Evolutionary conservation across 805 yeast species (phyloP).

Genomic region (Ascoidea asiatica): DNA sequence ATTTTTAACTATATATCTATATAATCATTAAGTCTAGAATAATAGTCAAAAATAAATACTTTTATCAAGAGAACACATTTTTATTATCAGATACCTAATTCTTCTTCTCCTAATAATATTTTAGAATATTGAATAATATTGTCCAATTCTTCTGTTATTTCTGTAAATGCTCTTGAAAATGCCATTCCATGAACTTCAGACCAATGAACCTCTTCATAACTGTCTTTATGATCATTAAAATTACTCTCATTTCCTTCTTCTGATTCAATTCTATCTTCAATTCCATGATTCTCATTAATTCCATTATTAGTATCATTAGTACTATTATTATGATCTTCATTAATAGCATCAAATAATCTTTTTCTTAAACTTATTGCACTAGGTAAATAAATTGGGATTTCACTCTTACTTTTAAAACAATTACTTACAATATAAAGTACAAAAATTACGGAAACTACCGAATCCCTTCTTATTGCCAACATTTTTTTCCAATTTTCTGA

Average conservation of each 20-base stretch:
- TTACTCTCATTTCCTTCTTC: conserved; percentile 2
- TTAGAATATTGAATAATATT: conserved; percentile 23
- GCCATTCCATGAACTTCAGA: conserved; percentile 35
- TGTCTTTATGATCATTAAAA: not conserved
- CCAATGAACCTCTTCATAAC: conserved; percentile 25
- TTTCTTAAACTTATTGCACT: conserved; percentile 28
- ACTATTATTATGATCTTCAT: conserved; percentile 6
- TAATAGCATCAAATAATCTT: conserved; percentile 24
- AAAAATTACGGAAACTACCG: conserved; percentile 31
- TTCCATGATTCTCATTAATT: not conserved
- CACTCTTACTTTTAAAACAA: conserved; percentile 23
- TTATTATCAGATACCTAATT: not conserved
- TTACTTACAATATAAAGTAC: conserved; percentile 28
- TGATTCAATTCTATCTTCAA: conserved; percentile 3
- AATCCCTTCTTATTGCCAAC: conserved; percentile 30
- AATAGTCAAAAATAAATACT: conserved; percentile 9
- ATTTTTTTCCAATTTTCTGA: conserved; percentile 24
- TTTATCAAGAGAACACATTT: not conserved
- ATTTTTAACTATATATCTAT: not conserved
- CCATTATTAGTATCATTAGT: not conserved
- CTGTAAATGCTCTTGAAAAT: conserved; percentile 32
- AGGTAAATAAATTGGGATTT: conserved; percentile 31
- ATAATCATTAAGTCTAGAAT: not conserved
- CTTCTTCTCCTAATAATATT: conserved; percentile 30
- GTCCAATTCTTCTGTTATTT: conserved; percentile 29